Evolutionary conservation across 1,284 basidiomycete genomes (phyloP), one percentile per base, ranked within the genome.

Genomic region (Phylloporus gajari): DNA sequence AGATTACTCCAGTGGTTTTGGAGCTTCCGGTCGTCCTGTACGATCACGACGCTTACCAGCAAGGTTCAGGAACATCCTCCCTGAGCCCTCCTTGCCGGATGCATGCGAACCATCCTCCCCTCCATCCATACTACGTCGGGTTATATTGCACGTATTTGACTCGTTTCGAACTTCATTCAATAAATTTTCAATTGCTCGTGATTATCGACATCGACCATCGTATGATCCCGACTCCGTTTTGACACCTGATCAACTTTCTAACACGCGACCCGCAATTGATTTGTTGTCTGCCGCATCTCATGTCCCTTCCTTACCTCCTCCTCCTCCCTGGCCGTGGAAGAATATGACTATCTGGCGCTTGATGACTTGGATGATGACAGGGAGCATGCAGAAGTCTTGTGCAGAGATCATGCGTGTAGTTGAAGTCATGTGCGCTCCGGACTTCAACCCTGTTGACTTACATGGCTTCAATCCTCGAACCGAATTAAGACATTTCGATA

Each of bases 391-490:
- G 48, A 51, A 51, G 25, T 51, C 48, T 5, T n/a, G 7, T 3
- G 5, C 48, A n/a, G 48, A 51, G 13, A 25, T 58, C 1, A 58
- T 30, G 5, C n/a, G 38, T 2, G 68, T 75, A 1, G 56, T 69
- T 0, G 65, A 72, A 12, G 73, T 75, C 2, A 27, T 75, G 13
- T 17, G 23, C 12, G 48, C 48, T 5, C 15, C 11, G 4, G 75
- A 80, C 42, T 78, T 79, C 32, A 46, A 73, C 15, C n/a, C 0
- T 1, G 11, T 53, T 13, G 68, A 80, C 27, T 48, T 79, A 1
- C 17, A 13, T 0, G 68, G 56, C 1, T 79, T 80, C 60, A 74
- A 72, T 44, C 68, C 72, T 19, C 60, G 53, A 3, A 71, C 70
- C 1, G 25, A 70, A 19, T 51, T 61, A 65, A 72, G 30, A 7